Base-by-base conservation (phyloP, 164 flowering plant genomes). In the Protea cynaroides region DNA sequence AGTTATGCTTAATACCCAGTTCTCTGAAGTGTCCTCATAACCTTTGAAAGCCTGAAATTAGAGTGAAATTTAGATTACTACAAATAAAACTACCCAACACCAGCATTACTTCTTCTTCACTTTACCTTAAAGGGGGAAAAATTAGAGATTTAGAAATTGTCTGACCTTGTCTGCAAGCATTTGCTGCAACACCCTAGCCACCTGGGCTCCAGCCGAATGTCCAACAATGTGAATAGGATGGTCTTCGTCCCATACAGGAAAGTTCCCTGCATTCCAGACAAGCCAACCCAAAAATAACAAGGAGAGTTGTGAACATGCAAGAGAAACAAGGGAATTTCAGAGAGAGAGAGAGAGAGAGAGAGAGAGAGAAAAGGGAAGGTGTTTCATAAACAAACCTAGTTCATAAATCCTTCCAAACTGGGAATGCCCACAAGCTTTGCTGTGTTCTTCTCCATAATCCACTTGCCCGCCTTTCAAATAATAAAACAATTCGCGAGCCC, bases 201-300 rank as follows among this genome's bases (percentile, higher is more conserved):
- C 99, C 76, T 90, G 99, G 4, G 97, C 98, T 61, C 99, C 99
- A 1, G 99, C 98, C 0, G 99, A 95, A 78, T 95, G 99, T 55
- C 97, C 99, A 23, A 95, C 95, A 73, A 90, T 90, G 66, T 95
- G 99, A 71, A 95, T 82, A 6, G 99, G 99, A 52, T 88, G 94
- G 67, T 92, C 87, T 61, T 92, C 98, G 71, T 95, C 95, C 99
- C 99, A 95, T 65, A 87, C 89, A 21, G 89, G 90, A 64, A 88
- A 92, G 54, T 92, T 74, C 58, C 99, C 97, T 95, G 78, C 56
- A 79, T 36, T 36, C 43, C 59, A 62, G 62, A 8, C 50, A 25
- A 34, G 54, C 44, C 58, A 63, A 65, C 58, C 58, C 25, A 47
- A 47, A 25, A 38, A n/a, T n/a, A n/a, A 3, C 34, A 29, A 29